These are phyloP conservation scores for Aspergillus heteromorphus DNA, from an alignment of 495 filamentous ascomycete genomes.

Conservation along the genomic window DNA sequence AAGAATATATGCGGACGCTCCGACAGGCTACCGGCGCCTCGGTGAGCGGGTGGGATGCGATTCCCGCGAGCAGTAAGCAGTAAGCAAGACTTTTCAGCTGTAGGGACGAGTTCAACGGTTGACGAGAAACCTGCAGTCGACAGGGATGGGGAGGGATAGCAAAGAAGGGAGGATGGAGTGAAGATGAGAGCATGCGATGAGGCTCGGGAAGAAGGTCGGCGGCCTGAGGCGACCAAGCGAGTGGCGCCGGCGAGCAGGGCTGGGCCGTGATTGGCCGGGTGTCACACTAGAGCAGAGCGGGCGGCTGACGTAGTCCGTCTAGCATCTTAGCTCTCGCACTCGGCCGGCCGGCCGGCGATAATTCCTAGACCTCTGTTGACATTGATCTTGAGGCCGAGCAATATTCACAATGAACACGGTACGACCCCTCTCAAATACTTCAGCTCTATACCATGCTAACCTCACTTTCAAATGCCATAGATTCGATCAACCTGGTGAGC, in stretches of 20 bases:
- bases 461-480: constrained; percentile 19
- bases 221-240: constrained; percentile 21
- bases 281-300: neutral
- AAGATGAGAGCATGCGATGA: constrained; percentile 3
- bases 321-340: constrained; percentile 3
- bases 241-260: neutral
- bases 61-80: constrained; percentile 1
- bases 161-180: constrained; percentile 2
- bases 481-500: constrained; percentile 52
- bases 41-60: constrained; percentile 4
- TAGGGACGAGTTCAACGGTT: neutral
- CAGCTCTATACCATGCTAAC: neutral
- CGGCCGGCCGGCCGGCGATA: constrained; percentile 5
- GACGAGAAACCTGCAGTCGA: neutral
- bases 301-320: constrained; percentile 30
- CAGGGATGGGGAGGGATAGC: neutral
- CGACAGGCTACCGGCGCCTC: constrained; percentile 21
- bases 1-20: constrained; percentile 9
- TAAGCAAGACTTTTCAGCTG: neutral
- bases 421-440: constrained; percentile 7
- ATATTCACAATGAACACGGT: constrained; percentile 44
- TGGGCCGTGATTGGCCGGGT: neutral
- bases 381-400: neutral
- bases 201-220: neutral
- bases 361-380: constrained; percentile 3